Conservation (phyloP, 2,329 filamentous ascomycete genomes). For the Escovopsis weberi region DNA sequence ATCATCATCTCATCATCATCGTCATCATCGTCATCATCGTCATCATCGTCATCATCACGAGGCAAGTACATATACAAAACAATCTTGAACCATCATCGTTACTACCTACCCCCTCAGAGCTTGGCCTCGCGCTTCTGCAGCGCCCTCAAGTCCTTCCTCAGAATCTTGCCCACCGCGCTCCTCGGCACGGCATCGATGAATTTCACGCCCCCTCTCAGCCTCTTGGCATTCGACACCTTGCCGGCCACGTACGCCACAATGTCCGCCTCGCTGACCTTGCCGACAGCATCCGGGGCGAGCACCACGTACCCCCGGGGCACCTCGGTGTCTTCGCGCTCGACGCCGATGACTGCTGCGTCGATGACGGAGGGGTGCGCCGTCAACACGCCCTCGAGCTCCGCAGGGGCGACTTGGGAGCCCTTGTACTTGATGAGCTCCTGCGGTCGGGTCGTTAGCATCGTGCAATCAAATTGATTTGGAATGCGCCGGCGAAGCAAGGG, state of each 20-base stretch:
- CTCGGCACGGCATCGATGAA: slow-evolving; percentile 55
- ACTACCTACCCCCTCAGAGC: slow-evolving; percentile 11
- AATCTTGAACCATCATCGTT: not conserved
- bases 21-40: too few species aligned
- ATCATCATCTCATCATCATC: too few species aligned
- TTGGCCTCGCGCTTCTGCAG: slow-evolving; percentile 18
- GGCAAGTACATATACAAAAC: too few species aligned
- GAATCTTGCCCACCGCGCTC: slow-evolving; percentile 39
- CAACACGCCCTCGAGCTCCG: slow-evolving; percentile 41
- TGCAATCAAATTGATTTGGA: too few species aligned
- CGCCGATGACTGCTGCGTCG: slow-evolving; percentile 48
- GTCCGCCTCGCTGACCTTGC: slow-evolving; percentile 12
- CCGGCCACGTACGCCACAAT: slow-evolving; percentile 13
- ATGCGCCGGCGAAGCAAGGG: not conserved
- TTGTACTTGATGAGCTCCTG: slow-evolving; percentile 44
- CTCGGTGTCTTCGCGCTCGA: slow-evolving; percentile 30
- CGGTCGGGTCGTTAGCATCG: not conserved
- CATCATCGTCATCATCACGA: too few species aligned
- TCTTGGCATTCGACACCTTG: slow-evolving; percentile 41
- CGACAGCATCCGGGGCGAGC: slow-evolving; percentile 9
- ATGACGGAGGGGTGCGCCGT: slow-evolving; percentile 25
- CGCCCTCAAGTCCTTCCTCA: slow-evolving; percentile 24
- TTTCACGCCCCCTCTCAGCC: slow-evolving; percentile 51
- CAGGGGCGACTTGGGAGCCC: slow-evolving; percentile 52
- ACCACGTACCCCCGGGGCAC: slow-evolving; percentile 32